Percentiles rank a stretch among this genome's conserved stretches.
Evolutionary conservation across 495 filamentous ascomycete genomes (phyloP).

Genomic region (Alectoria sarmentosa): DNA sequence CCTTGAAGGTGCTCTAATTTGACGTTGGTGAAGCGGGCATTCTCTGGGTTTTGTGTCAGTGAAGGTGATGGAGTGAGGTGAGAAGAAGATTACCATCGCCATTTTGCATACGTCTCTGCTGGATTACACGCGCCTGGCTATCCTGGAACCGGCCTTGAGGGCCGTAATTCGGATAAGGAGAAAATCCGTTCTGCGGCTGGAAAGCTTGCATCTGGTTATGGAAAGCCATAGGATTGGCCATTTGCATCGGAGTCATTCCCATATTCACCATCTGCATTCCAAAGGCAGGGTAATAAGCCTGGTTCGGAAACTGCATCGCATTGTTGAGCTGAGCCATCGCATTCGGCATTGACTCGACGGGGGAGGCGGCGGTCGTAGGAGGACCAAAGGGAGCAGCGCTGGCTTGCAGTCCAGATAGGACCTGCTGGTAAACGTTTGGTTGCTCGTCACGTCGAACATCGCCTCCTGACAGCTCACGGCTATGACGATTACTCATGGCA

Average conservation of each 20-base stretch:
- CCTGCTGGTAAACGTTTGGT: conserved; percentile 37
- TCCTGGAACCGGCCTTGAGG: conserved; percentile 46
- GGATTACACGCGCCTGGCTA: conserved; percentile 63
- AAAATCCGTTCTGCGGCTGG: conserved; percentile 42
- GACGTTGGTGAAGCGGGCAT: conserved; percentile 62
- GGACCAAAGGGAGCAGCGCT: conserved; percentile 67
- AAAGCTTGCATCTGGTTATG: conserved; percentile 35
- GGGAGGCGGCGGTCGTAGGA: conserved; percentile 31
- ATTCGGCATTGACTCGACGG: conserved; percentile 32
- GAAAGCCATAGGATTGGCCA: conserved; percentile 40
- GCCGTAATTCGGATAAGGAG: conserved; percentile 39
- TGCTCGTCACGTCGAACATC: conserved; percentile 32
- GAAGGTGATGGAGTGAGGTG: not conserved
- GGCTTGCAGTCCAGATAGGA: conserved; percentile 67
- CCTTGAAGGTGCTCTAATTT: conserved; percentile 71
- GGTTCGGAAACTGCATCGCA: conserved; percentile 32
- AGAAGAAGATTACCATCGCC: conserved; percentile 43
- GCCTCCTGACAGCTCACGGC: conserved; percentile 55
- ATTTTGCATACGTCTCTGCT: conserved; percentile 58
- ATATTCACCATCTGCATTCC: conserved; percentile 50
- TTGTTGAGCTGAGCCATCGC: conserved; percentile 32
- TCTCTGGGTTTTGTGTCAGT: conserved; percentile 16
- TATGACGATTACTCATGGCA: conserved; percentile 54
- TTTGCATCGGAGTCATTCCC: conserved; percentile 51
- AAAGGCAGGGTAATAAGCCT: conserved; percentile 43